Base-by-base conservation (phyloP, 108 stramenopile species). In the Cylindrotheca fusiformis region DNA sequence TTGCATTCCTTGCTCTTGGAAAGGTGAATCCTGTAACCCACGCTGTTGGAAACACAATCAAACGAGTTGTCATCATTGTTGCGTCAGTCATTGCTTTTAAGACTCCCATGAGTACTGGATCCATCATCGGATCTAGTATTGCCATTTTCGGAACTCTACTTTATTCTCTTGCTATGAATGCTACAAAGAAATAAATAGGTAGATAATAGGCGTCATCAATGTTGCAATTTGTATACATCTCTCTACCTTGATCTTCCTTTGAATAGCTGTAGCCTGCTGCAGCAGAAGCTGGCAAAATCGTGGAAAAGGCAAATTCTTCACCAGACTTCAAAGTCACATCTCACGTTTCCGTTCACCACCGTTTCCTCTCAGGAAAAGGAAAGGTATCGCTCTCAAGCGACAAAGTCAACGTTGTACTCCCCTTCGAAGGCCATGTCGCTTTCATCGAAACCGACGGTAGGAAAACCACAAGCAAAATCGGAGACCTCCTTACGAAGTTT, bases 21-120 rank as follows among this genome's bases (percentile, higher is more conserved):
- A 92, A 92, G 67, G 93, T 97, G 65, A 93, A 95, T 74, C 96
- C 96, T 41, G 93, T 97, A 21, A 97, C 93, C 18, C 96, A 96
- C 67, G 98, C 98, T 45, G 98, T 98, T 52, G 98, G 98, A 51
- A 98, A 98, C 88, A 97, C 96, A 59, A 97, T 98, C 90, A 98
- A 98, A 88, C 93, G 98, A 56, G 96, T 98, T 36, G 97, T 98
- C 27, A 96, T 98, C 67, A 97, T 98, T 67, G 93, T 96, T 45
- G 95, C 98, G 21, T 89, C 90, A 20, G 93, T 97, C 45, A 68
- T 97, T 63, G 94, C 95, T 49, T 98, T 97, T 87, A 94, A 95
- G 86, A 97, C 96, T 25, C 94, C 92, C 2, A 95, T 98, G 93
- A 87, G 86, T 27, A 88, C 86, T n/a, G 95, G 92, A 61, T 83